Percentiles rank a stretch among this genome's conserved stretches.
These are phyloP conservation scores for Tephrocybe sp. DNA, from an alignment of 768 basidiomycete genomes.

Conservation along the genomic window DNA sequence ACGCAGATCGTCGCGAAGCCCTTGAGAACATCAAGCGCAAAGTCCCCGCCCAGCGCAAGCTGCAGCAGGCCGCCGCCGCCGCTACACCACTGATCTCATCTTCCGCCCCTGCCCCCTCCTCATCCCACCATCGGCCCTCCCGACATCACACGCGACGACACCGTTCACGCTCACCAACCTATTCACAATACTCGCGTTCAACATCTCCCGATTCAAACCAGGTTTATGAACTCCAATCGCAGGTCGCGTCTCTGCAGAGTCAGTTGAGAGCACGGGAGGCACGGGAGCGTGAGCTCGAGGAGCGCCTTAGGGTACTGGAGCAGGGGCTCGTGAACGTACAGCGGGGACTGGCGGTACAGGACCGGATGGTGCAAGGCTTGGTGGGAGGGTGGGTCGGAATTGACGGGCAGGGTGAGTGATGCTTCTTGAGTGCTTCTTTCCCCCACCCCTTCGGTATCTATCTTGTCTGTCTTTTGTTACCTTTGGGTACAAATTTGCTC, in stretches of 20 bases:
- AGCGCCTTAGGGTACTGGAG: conserved; percentile 35
- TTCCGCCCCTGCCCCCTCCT: conserved; percentile 19
- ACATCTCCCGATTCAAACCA: conserved; percentile 11
- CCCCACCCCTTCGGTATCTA: background rate
- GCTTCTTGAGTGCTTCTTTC: conserved; percentile 7
- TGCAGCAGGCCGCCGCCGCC: conserved; percentile 18
- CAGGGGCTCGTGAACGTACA: conserved; percentile 39
- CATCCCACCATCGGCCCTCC: conserved; percentile 25
- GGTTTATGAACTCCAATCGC: conserved; percentile 13
- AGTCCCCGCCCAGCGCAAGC: conserved; percentile 53
- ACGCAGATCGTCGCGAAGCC: conserved; percentile 51
- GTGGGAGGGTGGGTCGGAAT: conserved; percentile 79
- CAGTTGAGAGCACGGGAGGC: conserved; percentile 32
- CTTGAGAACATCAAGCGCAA: conserved; percentile 63
- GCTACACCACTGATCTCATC: conserved; percentile 10
- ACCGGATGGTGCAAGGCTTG: conserved; percentile 77
- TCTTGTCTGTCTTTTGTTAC: background rate
- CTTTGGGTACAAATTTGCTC: no score
- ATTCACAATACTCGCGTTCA: conserved; percentile 24
- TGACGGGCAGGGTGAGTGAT: conserved; percentile 40
- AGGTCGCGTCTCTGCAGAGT: conserved; percentile 25
- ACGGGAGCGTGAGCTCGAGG: conserved; percentile 33
- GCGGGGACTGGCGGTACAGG: conserved; percentile 77
- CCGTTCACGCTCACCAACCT: conserved; percentile 14
- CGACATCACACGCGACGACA: conserved; percentile 11